Percentiles rank a stretch among this genome's conserved stretches.
These are phyloP conservation scores for Ilyonectria sp. DNA, from an alignment of 2,329 filamentous ascomycete species.

Conservation along the genomic window DNA sequence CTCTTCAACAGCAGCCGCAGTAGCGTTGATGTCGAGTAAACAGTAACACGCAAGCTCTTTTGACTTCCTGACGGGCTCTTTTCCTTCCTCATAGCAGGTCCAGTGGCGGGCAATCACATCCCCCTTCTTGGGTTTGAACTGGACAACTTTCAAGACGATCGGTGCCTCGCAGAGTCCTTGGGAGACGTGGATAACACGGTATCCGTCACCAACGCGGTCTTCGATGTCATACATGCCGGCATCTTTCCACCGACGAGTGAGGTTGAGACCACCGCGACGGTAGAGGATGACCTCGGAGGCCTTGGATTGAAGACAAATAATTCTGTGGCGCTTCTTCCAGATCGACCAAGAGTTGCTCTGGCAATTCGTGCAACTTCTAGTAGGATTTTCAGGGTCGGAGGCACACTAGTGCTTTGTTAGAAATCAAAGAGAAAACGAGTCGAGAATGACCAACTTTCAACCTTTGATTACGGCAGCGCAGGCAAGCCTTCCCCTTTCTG, in stretches of 20 bases:
- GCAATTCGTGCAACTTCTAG: conserved; percentile 51
- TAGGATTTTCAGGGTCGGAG: conserved; percentile 49
- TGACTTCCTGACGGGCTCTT: conserved; percentile 44
- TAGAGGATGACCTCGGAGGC: conserved; percentile 59
- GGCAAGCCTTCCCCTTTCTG: conserved; percentile 30
- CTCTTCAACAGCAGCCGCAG: conserved; percentile 51
- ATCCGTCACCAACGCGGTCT: conserved; percentile 49
- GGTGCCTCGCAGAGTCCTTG: conserved; percentile 57
- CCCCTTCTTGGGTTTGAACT: conserved; percentile 54
- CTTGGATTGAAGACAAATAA: conserved; percentile 59
- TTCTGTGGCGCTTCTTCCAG: too few relatives aligned
- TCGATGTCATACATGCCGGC: conserved; percentile 59
- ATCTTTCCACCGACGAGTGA: conserved; percentile 61
- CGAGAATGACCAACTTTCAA: conserved; percentile 34
- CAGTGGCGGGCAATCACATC: conserved; percentile 60
- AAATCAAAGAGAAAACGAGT: neutral
- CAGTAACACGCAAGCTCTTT: conserved; percentile 58
- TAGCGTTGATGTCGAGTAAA: conserved; percentile 55
- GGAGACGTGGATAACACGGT: conserved; percentile 55
- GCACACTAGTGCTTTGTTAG: conserved; percentile 53
- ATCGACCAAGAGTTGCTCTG: too few relatives aligned
- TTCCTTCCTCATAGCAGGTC: conserved; percentile 48
- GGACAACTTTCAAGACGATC: conserved; percentile 58
- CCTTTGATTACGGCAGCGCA: conserved; percentile 44
- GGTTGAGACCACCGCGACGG: conserved; percentile 59